These are phyloP conservation scores for Geoglossum glabrum DNA, from an alignment of 495 filamentous ascomycete genomes.

Conservation along the genomic window DNA sequence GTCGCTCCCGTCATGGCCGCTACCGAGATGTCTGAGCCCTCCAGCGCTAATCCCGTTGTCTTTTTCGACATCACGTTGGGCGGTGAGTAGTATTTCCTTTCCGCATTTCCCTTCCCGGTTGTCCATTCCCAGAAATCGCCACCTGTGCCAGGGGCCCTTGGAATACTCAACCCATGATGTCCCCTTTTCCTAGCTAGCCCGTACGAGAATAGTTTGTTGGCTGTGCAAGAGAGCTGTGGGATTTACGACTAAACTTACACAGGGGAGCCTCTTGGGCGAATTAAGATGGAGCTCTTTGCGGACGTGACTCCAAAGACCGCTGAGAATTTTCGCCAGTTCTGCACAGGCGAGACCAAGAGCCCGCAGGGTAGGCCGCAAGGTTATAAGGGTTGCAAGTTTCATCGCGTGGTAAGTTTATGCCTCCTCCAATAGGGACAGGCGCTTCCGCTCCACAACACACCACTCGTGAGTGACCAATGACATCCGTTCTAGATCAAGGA, in stretches of 20 bases:
- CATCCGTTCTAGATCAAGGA: conserved; percentile 51
- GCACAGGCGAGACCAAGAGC: conserved; percentile 83
- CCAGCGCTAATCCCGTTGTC: conserved; percentile 37
- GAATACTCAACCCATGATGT: no score
- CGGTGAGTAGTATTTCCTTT: conserved; percentile 32
- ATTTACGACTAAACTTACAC: background rate
- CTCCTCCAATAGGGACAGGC: background rate
- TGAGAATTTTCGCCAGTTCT: conserved; percentile 94
- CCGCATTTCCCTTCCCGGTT: no score
- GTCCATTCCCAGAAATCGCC: no score
- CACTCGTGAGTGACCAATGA: no score
- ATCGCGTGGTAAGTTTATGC: conserved; percentile 55
- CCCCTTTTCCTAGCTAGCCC: no score
- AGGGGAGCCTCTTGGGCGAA: conserved; percentile 81
- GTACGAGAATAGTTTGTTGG: no score
- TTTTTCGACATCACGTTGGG: conserved; percentile 91
- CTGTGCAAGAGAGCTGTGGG: background rate
- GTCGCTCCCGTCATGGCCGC: background rate
- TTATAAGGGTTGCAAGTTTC: conserved; percentile 88
- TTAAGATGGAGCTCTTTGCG: conserved; percentile 87
- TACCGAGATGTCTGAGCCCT: background rate
- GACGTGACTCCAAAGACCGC: conserved; percentile 70
- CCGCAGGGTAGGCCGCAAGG: conserved; percentile 62
- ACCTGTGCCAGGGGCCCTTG: no score
- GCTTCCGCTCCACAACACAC: no score